Evolutionary conservation across 2,329 filamentous ascomycete species (phyloP), one percentile per base, ranked within the genome.

Genomic region (Rosellinia necatrix): DNA sequence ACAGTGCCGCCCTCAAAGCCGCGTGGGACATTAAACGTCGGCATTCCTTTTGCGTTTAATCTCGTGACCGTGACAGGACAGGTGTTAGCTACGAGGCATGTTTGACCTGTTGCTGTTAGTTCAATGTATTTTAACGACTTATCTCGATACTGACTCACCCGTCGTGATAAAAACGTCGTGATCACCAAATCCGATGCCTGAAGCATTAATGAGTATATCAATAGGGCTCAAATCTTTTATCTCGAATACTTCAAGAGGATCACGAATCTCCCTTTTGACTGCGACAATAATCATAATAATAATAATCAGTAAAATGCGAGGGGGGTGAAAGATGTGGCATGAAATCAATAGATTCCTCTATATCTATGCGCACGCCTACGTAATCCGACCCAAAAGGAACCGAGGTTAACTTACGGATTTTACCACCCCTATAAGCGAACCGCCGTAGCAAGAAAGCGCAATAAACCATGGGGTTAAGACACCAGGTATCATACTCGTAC

Each of bases 21-120:
- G 2, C 86, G 78, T 1, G 86, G 84, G 5, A 89, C 82, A 41
- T 79, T 78, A 60, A 88, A 88, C 0, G 79, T 78, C 83, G 84
- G 87, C 7, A 75, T 78, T 0, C 86, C 86, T 66, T 88, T 84
- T 0, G 76, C 75, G 64, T 84, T 81, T 62, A 89, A 84, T 22
- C 81, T 76, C 2, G 86, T 89, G 17, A 89, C 75, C 0, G 68
- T 68, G 0, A 70, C 70, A 2, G 68, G 58, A 29, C 67, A 65
- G 1, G 64, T 43, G 9, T 78, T 69, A 21, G 76, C 68, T 0
- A 77, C 76, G 13, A 78, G 64, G 37, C 76, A 78, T 1, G 77
- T 81, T 66, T 81, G 78, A 15, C 78, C 59, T 59, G 3, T 34
- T n/a, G 30, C 8, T n/a, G n/a, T 50, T 2, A 50, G 44, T 76